These are phyloP conservation scores for Colletotrichum spaethianum DNA, from an alignment of 2,329 filamentous ascomycete species.

Conservation along the genomic window DNA sequence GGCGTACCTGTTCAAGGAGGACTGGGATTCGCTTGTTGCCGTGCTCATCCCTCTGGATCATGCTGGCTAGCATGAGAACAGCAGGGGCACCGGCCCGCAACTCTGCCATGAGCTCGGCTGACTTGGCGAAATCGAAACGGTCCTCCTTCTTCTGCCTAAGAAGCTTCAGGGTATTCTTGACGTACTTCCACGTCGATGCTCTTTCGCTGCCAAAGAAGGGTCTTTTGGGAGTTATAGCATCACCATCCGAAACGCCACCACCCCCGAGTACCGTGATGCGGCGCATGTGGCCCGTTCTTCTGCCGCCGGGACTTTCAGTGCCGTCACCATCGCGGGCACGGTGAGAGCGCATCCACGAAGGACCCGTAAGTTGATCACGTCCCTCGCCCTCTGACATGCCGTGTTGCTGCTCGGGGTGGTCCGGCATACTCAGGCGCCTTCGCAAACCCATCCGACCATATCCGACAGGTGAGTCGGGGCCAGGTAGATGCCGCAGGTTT, in stretches of 20 bases:
- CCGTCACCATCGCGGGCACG: conserved; percentile 61
- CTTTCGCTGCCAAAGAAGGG: conserved; percentile 75
- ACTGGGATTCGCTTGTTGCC: conserved; percentile 96
- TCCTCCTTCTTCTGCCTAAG: conserved; percentile 88
- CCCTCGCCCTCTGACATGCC: conserved; percentile 84
- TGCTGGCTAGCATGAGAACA: conserved; percentile 93
- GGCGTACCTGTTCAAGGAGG: conserved; percentile 92
- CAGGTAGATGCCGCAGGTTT: conserved; percentile 59
- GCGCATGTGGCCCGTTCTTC: conserved; percentile 74
- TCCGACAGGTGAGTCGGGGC: conserved; percentile 57
- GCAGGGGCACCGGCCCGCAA: conserved; percentile 92
- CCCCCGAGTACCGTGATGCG: conserved; percentile 77
- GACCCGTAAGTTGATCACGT: conserved; percentile 71
- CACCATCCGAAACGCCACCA: conserved; percentile 75
- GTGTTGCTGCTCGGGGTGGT: conserved; percentile 70
- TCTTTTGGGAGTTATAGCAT: conserved; percentile 69
- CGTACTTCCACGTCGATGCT: conserved; percentile 87
- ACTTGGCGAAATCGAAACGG: conserved; percentile 93
- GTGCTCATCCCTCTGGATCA: conserved; percentile 98
- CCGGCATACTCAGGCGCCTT: conserved; percentile 77
- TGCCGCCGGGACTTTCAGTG: conserved; percentile 62
- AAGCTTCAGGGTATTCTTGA: conserved; percentile 89
- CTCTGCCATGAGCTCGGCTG: conserved; percentile 95
- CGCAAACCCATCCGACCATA: conserved; percentile 69
- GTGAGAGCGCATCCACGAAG: conserved; percentile 65